phyloP scores from a whole-genome alignment of 371 early-diverging fungal genomes.

The Mortierella sp. region DNA sequence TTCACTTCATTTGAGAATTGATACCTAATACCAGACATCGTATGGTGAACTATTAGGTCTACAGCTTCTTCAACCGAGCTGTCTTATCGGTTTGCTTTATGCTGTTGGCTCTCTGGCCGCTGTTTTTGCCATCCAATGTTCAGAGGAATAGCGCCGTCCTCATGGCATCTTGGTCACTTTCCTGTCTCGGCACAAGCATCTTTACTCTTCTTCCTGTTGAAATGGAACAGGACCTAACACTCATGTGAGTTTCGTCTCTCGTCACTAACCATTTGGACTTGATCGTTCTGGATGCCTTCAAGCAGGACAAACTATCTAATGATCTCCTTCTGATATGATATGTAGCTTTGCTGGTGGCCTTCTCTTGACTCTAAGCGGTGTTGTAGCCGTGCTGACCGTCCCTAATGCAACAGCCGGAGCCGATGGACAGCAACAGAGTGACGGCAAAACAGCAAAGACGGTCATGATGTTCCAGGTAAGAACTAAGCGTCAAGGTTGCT shows the following conservation, averaged over 20 bases:
- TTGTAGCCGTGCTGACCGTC: constrained; percentile 54
- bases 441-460: constrained; percentile 49
- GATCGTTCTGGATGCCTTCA: too few relatives aligned
- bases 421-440: constrained; percentile 28
- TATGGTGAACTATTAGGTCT: constrained; percentile 60
- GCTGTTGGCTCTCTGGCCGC: constrained; percentile 70
- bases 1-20: background rate
- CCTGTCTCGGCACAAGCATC: constrained; percentile 77
- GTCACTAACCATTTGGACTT: too few relatives aligned
- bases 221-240: constrained; percentile 74
- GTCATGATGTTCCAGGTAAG: constrained; percentile 58
- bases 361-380: constrained; percentile 58
- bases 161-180: constrained; percentile 68
- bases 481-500: too few relatives aligned
- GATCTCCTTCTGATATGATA: background rate
- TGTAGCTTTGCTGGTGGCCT: constrained; percentile 57
- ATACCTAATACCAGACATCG: too few relatives aligned
- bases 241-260: constrained; percentile 70
- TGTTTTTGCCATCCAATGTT: constrained; percentile 63
- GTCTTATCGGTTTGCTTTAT: constrained; percentile 66
- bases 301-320: too few relatives aligned
- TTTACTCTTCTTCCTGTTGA: constrained; percentile 92
- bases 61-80: constrained; percentile 79
- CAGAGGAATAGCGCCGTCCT: constrained; percentile 57
- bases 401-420: constrained; percentile 20